These are phyloP conservation scores for Aspergillus fijiensis DNA, from an alignment of 2,329 filamentous ascomycete species.

Conservation along the genomic window DNA sequence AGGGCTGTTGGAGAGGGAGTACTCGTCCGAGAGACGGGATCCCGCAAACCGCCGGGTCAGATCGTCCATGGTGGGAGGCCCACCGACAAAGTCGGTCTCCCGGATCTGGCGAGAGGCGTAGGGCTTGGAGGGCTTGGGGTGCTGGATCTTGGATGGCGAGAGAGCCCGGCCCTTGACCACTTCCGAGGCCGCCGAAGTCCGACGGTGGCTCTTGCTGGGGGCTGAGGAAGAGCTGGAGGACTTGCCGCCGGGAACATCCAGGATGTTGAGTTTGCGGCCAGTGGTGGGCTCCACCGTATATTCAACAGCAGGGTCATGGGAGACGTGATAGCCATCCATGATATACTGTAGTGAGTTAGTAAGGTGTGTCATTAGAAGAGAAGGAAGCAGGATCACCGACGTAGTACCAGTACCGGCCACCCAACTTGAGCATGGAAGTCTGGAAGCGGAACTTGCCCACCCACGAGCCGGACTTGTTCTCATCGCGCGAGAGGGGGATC, in stretches of 20 bases:
- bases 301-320: constrained; percentile 87
- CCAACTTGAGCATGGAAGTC: constrained; percentile 77
- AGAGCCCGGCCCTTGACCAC: constrained; percentile 86
- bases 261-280: constrained; percentile 93
- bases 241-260: constrained; percentile 73
- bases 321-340: constrained; percentile 97
- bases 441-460: constrained; percentile 96
- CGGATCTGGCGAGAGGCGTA: constrained; percentile 86
- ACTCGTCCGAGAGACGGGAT: constrained; percentile 69
- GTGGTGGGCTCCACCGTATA: constrained; percentile 95
- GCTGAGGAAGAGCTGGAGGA: constrained; percentile 35
- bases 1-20: constrained; percentile 71
- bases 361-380: not conserved
- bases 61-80: constrained; percentile 69
- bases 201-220: constrained; percentile 40
- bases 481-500: constrained; percentile 88
- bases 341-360: constrained; percentile 63
- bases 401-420: constrained; percentile 99
- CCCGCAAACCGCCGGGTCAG: constrained; percentile 74
- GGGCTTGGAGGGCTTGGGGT: constrained; percentile 85
- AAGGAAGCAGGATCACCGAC: constrained; percentile 35
- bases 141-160: constrained; percentile 83
- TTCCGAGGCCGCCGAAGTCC: constrained; percentile 52
- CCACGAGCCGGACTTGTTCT: constrained; percentile 85
- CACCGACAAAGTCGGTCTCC: constrained; percentile 66